These are phyloP conservation scores for Camelina hispida DNA, from an alignment of 345 rosid species.

Conservation along the genomic window DNA sequence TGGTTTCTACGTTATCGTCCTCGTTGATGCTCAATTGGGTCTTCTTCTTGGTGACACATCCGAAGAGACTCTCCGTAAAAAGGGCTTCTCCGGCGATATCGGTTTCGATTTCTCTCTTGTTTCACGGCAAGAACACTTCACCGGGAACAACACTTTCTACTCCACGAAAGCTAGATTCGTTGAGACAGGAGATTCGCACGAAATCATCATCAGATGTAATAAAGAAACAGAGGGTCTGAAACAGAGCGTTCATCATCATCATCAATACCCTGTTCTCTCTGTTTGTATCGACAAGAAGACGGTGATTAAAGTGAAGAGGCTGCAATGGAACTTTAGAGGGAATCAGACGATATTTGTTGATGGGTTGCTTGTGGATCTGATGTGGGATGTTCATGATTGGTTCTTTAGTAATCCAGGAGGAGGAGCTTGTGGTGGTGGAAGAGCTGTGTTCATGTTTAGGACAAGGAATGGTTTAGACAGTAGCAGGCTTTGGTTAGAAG, in stretches of 20 bases:
- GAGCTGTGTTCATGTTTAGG: slow-evolving; percentile 90
- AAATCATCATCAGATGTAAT: slow-evolving; percentile 63
- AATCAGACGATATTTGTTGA: slow-evolving; percentile 86
- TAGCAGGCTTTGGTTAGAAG: slow-evolving; percentile 75
- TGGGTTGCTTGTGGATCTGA: slow-evolving; percentile 76
- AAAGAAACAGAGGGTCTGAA: slow-evolving; percentile 63
- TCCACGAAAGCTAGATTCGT: slow-evolving; percentile 70
- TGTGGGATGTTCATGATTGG: slow-evolving; percentile 99
- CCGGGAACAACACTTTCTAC: slow-evolving; percentile 69
- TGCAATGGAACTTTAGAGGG: slow-evolving; percentile 95
- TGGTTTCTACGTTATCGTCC: slow-evolving; percentile 67
- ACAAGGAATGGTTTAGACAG: slow-evolving; percentile 79
- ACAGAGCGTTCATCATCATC: slow-evolving; percentile 40
- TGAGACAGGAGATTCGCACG: slow-evolving; percentile 64
- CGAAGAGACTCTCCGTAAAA: slow-evolving; percentile 54
- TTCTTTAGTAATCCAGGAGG: slow-evolving; percentile 57
- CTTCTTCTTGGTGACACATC: slow-evolving; percentile 65
- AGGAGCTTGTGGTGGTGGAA: slow-evolving; percentile 55
- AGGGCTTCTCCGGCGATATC: slow-evolving; percentile 12
- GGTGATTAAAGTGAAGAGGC: slow-evolving; percentile 75
- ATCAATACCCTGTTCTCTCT: slow-evolving; percentile 56
- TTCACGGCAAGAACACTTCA: slow-evolving; percentile 76
- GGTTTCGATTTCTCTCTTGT: slow-evolving; percentile 44
- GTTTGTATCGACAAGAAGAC: slow-evolving; percentile 77
- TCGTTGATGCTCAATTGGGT: slow-evolving; percentile 68